These are phyloP conservation scores for Teratosphaeria viscida DNA, from an alignment of 2,329 filamentous ascomycete species.

Conservation along the genomic window DNA sequence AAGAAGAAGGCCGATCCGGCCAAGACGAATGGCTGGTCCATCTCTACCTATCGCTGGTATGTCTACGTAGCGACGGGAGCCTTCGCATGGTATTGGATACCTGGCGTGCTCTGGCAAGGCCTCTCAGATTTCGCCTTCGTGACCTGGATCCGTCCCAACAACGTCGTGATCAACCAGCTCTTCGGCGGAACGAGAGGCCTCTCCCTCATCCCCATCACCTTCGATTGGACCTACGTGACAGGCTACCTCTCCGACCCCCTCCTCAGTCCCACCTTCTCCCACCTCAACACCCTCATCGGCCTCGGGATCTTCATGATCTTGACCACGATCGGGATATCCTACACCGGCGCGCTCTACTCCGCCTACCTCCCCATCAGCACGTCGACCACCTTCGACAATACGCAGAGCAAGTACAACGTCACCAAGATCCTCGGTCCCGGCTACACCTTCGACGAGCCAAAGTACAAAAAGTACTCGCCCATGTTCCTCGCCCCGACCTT, in stretches of 20 bases:
- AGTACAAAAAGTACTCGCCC: slow-evolving; percentile 32
- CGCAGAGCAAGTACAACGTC: slow-evolving; percentile 69
- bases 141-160: slow-evolving; percentile 81
- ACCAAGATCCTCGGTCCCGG: slow-evolving; percentile 56
- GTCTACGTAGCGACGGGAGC: slow-evolving; percentile 59
- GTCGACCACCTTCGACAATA: slow-evolving; percentile 75
- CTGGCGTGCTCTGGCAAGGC: slow-evolving; percentile 70
- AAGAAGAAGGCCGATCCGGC: slow-evolving; percentile 57
- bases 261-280: slow-evolving; percentile 28
- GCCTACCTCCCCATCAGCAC: slow-evolving; percentile 82
- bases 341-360: slow-evolving; percentile 55
- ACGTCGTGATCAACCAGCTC: slow-evolving; percentile 74
- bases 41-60: slow-evolving; percentile 78
- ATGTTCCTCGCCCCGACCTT: slow-evolving; percentile 30
- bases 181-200: slow-evolving; percentile 82
- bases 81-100: slow-evolving; percentile 71
- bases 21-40: slow-evolving; percentile 50
- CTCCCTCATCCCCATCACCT: slow-evolving; percentile 72
- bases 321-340: slow-evolving; percentile 35
- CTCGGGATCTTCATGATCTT: slow-evolving; percentile 36
- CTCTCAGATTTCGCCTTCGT: slow-evolving; percentile 82
- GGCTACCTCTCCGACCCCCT: slow-evolving; percentile 72
- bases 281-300: slow-evolving; percentile 33
- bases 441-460: slow-evolving; percentile 13
- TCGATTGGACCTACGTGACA: slow-evolving; percentile 76